Base-by-base conservation (phyloP, 352 stramenopile genomes). In the Elongisporangium undulatum region DNA sequence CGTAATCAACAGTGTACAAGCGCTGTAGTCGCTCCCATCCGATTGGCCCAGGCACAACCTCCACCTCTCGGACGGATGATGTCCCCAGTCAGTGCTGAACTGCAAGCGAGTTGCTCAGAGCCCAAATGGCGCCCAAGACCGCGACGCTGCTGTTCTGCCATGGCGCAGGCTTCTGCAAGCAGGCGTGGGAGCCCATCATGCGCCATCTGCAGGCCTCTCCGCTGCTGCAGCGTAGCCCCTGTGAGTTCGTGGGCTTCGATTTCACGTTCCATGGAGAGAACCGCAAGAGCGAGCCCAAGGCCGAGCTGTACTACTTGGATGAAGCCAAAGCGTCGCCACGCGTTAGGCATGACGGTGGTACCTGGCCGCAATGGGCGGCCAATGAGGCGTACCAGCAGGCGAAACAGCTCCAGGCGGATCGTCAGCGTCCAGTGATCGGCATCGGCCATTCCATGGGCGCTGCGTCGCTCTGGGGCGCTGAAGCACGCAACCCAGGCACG, bases 71-170 rank as follows among this genome's bases (percentile, higher is more conserved):
- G 20, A 7, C 53, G 5, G 17, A 51, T 48, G 22, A 20, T 17
- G 56, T 17, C 60, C 56, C 17, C 53, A 61, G 61, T 58, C 23
- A 5, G 20, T 9, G 26, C 26, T 22, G 19, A 34, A 22, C 19
- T 52, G 15, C 48, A 6, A 6, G 19, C 51, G 4, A 45, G 10
- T 4, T 45, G 6, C 26, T 26, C 53, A 57, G 2, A 21, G 5
- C 6, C 15, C 13, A 16, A 21, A 69, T 69, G 62, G 16, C 48
- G 17, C 61, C 60, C n/a, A 51, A 57, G 1, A 54, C 38, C n/a
- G 67, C 51, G 55, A 77, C 70, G 54, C 51, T 88, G 29, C 52
- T 88, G 41, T 84, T 88, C 53, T 67, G 62, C n/a, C 78, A 88
- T 56, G 78, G 68, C 51, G 75, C 61, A 6, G 72, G 78, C 22